Conservation (phyloP, 768 basidiomycete genomes). For the Xerocomellus intermedius region DNA sequence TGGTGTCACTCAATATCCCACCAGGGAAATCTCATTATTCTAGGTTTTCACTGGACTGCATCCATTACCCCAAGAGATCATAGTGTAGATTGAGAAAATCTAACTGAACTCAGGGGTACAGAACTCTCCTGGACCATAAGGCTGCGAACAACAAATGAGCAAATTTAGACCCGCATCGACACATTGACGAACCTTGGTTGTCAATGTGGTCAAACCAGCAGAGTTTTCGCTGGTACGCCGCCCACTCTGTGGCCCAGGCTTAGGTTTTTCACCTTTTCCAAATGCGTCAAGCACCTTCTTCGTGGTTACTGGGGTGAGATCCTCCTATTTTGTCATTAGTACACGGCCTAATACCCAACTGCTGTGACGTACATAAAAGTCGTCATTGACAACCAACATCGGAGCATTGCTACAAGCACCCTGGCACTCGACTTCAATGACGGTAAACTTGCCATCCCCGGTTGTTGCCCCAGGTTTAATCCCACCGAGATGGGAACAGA, state of each 20-base stretch:
- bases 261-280: constrained; percentile 79
- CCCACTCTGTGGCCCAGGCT: constrained; percentile 90
- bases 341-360: not conserved
- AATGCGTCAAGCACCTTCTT: constrained; percentile 80
- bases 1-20: not conserved
- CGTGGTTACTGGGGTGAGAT: constrained; percentile 73
- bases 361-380: constrained; percentile 78
- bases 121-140: constrained; percentile 90
- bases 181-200: constrained; percentile 56
- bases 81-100: constrained; percentile 19
- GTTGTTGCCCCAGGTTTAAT: constrained; percentile 92
- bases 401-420: constrained; percentile 98
- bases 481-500: constrained; percentile 77
- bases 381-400: constrained; percentile 94
- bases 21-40: not conserved
- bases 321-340: constrained; percentile 55
- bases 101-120: constrained; percentile 85
- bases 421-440: constrained; percentile 97
- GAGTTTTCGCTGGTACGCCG: constrained; percentile 91
- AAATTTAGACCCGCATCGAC: not conserved
- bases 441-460: constrained; percentile 92
- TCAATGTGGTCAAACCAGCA: constrained; percentile 80
- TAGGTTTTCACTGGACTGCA: not conserved
- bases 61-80: not conserved
- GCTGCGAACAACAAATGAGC: constrained; percentile 45